phyloP scores from a whole-genome alignment of 2,329 filamentous ascomycete genomes.

The Xylariaceae sp. region DNA sequence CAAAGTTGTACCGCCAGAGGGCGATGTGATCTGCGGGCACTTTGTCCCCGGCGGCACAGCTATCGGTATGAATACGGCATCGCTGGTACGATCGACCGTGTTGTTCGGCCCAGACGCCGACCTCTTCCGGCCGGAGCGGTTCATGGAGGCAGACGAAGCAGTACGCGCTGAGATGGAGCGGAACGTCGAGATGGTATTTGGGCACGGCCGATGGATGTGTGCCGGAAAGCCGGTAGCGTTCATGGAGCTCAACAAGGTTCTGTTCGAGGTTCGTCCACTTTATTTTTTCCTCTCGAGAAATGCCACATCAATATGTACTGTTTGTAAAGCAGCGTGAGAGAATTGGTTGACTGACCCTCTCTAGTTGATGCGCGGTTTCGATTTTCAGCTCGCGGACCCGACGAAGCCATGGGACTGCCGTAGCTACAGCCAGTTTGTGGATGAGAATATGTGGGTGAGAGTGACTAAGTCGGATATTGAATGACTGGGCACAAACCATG shows the following conservation, averaged over 20 bases:
- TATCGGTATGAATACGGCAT: constrained; percentile 6
- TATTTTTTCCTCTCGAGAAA: too few species aligned
- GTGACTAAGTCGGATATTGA: constrained; percentile 11
- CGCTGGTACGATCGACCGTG: constrained; percentile 4
- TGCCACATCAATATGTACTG: too few species aligned
- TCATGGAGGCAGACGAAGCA: constrained; percentile 12
- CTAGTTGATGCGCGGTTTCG: constrained; percentile 20
- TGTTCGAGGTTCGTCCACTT: constrained; percentile 38
- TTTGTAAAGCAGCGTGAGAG: too few species aligned
- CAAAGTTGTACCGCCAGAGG: constrained; percentile 18
- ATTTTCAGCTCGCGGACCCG: constrained; percentile 22
- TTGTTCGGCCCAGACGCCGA: constrained; percentile 9
- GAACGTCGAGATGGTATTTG: constrained; percentile 32
- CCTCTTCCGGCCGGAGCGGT: constrained; percentile 11
- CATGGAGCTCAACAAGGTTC: constrained; percentile 35
- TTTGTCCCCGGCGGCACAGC: constrained; percentile 9
- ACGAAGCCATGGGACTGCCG: constrained; percentile 11
- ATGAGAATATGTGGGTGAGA: constrained; percentile 22
- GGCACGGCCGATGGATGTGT: constrained; percentile 31
- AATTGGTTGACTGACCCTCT: background rate
- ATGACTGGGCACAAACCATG: constrained; percentile 2
- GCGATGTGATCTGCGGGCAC: constrained; percentile 10
- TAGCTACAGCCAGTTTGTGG: constrained; percentile 22
- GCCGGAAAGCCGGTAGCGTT: constrained; percentile 33
- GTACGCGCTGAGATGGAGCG: constrained; percentile 20